Conservation (phyloP, 306 rosid genomes). For the Quillaja saponaria region DNA sequence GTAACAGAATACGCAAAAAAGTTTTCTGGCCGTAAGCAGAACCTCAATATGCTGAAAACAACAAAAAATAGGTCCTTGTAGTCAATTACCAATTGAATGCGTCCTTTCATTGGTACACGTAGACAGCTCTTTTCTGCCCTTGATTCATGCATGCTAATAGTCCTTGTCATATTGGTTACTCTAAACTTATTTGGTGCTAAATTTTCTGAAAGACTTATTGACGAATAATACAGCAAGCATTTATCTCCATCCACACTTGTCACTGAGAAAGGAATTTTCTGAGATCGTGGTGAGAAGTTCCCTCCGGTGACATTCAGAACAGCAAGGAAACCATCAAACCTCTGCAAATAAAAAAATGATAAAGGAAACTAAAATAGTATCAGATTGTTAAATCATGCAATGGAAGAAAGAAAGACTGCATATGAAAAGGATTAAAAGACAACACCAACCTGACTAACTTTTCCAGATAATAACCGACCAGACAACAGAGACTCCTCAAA, state of each 20-base stretch:
- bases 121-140: conserved; percentile 51
- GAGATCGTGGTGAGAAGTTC: conserved; percentile 65
- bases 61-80: too few species aligned
- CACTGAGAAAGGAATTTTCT: conserved; percentile 77
- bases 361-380: conserved; percentile 21
- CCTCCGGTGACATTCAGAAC: conserved; percentile 74
- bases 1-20: too few species aligned
- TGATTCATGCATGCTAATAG: conserved; percentile 58
- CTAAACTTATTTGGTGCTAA: conserved; percentile 48
- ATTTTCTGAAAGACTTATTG: conserved; percentile 54
- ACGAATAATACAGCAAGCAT: conserved; percentile 65
- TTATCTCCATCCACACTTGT: conserved; percentile 81
- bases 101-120: conserved; percentile 75
- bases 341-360: conserved; percentile 45
- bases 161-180: conserved; percentile 60
- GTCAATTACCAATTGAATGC: conserved; percentile 67
- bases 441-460: conserved; percentile 59
- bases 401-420: conserved; percentile 3
- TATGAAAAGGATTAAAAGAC: conserved; percentile 20
- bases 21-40: too few species aligned
- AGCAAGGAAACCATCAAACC: conserved; percentile 85
- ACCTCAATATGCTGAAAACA: too few species aligned
- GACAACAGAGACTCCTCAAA: conserved; percentile 85
- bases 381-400: conserved; percentile 26
- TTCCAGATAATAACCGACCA: conserved; percentile 61